phyloP scores from a whole-genome alignment of 176 grass and related monocot genomes.

The Oropetium thomaeum region DNA sequence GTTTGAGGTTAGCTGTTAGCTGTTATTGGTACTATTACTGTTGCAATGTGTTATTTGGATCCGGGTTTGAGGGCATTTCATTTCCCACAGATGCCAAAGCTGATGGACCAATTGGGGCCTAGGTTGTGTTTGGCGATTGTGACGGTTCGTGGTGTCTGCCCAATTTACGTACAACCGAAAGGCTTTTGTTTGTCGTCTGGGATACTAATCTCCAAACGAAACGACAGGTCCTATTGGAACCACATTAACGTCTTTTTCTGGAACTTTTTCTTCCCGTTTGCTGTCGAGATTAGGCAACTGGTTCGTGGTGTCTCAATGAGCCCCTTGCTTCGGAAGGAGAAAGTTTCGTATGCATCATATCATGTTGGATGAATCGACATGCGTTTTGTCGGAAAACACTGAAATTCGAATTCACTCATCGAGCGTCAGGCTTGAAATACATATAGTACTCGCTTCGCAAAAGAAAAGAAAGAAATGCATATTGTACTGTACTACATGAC shows the following conservation, averaged over 20 bases:
- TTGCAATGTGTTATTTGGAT: not conserved
- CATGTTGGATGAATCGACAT: not conserved
- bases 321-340: no score
- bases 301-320: no score
- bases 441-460: no score
- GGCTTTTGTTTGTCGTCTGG: not conserved
- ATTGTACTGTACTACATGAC: no score
- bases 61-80: not conserved
- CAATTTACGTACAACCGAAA: conserved; percentile 10
- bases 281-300: not conserved
- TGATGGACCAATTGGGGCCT: not conserved
- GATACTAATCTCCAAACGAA: not conserved
- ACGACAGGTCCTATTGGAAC: not conserved
- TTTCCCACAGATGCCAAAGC: not conserved
- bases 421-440: not conserved
- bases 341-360: not conserved
- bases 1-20: not conserved
- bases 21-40: not conserved
- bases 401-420: not conserved
- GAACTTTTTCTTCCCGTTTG: not conserved
- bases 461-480: no score
- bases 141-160: conserved; percentile 2
- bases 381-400: not conserved
- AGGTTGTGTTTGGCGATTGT: not conserved
- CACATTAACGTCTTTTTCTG: not conserved